A percentile compares a stretch with the other conserved stretches of the same genome.
These are phyloP conservation scores for Centaurea solstitialis DNA, from an alignment of 129 eudicot species.

Conservation along the genomic window DNA sequence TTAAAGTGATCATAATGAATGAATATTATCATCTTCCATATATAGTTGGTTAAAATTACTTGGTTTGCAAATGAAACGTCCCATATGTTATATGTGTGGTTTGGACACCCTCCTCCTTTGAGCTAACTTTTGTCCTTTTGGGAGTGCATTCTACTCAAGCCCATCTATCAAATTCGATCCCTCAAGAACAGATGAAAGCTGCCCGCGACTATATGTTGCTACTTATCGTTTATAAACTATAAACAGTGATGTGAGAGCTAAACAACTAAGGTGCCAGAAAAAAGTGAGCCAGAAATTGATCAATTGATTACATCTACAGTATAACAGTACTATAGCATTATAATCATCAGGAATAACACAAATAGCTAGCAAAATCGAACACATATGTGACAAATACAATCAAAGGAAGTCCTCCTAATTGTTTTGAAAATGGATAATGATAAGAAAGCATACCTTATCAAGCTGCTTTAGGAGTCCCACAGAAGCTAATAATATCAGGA, in stretches of 20 bases:
- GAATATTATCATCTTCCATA: too few species aligned
- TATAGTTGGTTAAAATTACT: too few species aligned
- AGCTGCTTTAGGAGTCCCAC: neutral
- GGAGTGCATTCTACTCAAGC: neutral
- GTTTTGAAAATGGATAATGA: neutral
- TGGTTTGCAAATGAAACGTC: too few species aligned
- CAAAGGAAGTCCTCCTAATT: neutral
- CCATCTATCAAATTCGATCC: neutral
- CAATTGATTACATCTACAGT: neutral
- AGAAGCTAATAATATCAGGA: neutral
- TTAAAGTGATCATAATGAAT: too few species aligned
- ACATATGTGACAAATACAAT: neutral
- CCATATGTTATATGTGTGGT: neutral
- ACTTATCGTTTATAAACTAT: neutral
- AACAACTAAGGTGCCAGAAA: neutral
- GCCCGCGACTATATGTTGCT: neutral
- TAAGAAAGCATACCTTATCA: neutral
- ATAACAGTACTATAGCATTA: neutral
- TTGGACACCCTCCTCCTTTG: neutral
- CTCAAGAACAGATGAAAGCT: neutral
- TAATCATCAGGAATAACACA: neutral
- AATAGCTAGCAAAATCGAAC: neutral
- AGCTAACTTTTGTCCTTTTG: neutral
- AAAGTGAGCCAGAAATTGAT: neutral
- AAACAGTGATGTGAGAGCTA: neutral